Evolutionary conservation across 2,329 filamentous ascomycete genomes (phyloP), one percentile per base, ranked within the genome.

Genomic region (Esteya vermicola): DNA sequence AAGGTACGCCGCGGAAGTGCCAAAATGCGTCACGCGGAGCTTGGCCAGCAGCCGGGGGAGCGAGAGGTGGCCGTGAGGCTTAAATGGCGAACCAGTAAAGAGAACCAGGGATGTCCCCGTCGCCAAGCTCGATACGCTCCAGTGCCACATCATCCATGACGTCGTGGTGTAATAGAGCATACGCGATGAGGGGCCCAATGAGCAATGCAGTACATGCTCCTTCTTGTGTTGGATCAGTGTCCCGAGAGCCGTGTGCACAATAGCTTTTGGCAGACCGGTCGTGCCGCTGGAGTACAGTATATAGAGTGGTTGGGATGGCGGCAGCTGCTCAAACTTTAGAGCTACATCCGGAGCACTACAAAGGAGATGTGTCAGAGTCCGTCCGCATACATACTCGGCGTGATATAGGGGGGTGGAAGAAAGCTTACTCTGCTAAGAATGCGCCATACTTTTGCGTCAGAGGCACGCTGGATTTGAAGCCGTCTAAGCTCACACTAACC

Each of bases 91-190:
- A 36, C 91, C 91, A 39, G 93, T 85, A 59, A 95, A 98, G 4
- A 96, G 69, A 18, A 96, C 70, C 12, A 96, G 65, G 0, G 85
- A 89, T 10, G 83, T 74, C 39, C 89, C 89, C 23, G 76, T 78
- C 9, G 88, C 83, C 4, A 96, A 75, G 6, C 80, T 85, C 1
- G 85, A 89, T 18, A 95, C 73, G 31, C 88, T 78, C 88, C 89
- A 96, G 57, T 96, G 89, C 86, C 88, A 95, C 89, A 96, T 96
- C 88, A 98, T 96, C 91, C 49, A 49, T 13, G 85, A 93, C 10
- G 81, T 86, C 4, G 88, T 95, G 1, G 86, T 94, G 62, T 88
- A 95, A 63, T 95, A 95, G 58, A 95, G 83, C 53, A 95, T 69
- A 18, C 80, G 72, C 32, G 86, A 84, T 3, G 67, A 64, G 0